Base-by-base conservation (phyloP, 2,329 filamentous ascomycete genomes). In the Fusarium udum region DNA sequence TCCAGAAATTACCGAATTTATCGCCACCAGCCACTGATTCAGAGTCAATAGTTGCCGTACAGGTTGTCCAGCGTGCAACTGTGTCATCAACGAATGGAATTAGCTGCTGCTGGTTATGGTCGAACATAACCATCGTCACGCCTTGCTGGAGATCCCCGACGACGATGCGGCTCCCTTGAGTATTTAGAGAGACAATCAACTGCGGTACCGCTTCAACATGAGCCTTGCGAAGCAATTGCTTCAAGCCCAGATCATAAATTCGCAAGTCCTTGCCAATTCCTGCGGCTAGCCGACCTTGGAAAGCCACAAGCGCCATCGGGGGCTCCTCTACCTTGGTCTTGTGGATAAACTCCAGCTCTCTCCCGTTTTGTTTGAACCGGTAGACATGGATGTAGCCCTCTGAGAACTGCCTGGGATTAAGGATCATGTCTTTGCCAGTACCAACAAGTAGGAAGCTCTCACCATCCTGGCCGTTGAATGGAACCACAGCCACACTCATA, bases 1-100 rank as follows among this genome's bases (percentile, higher is more conserved):
- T 89, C 92, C 95, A 99, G 16, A 99, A 83, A 77, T 99, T 99
- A 67, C 96, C 97, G 74, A 99, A 99, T 80, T 98, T 98, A 85
- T 99, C 96, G 37, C 95, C 95, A 34, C 95, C 96, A 7, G 95
- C 95, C 24, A 93, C 91, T 2, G 96, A 97, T 80, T 99, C 95
- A 81, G 99, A 99, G 83, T 99, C 97, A 2, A 98, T 91, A 94
- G 99, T 97, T 3, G 94, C 89, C 2, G 93, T 92, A 74, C 93
- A 93, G 1, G 94, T 97, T 2, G 94, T 97, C 93, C 95, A 98
- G 32, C 97, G 91, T 55, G 95, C 88, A 68, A 98, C 88, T 12
- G 91, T 92, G 79, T 99, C 96, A 79, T 99, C 96, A 20, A 90
- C 93, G 78, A 99, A 99, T 0, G 95, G 93, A 64, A 99, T 96